These are phyloP conservation scores for Carex arenaria DNA, from an alignment of 202 grass and related monocot species.

Conservation along the genomic window DNA sequence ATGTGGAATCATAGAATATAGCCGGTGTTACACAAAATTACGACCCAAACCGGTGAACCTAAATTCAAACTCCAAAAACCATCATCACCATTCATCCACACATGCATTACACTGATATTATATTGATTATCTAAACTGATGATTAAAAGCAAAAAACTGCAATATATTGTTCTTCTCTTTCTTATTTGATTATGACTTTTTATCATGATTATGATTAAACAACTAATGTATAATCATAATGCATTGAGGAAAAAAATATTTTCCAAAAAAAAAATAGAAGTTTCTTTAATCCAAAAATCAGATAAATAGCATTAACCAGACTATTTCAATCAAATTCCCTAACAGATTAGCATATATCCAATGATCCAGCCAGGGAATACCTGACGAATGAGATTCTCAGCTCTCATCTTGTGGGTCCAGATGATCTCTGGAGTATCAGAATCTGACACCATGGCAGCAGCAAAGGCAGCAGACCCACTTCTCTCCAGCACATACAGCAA, in stretches of 20 bases:
- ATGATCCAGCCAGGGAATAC: slow-evolving; percentile 30
- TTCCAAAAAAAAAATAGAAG: slow-evolving; percentile 4
- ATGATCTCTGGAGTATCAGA: slow-evolving; percentile 99
- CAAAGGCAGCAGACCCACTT: slow-evolving; percentile 79
- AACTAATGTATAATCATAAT: background rate
- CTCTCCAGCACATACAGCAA: slow-evolving; percentile 94
- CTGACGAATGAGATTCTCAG: slow-evolving; percentile 94
- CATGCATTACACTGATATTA: background rate
- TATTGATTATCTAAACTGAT: background rate
- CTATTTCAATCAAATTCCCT: background rate
- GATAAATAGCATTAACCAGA: slow-evolving; percentile 1
- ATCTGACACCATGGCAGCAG: slow-evolving; percentile 93
- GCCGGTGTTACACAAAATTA: background rate
- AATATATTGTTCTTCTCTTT: background rate
- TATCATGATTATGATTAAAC: background rate
- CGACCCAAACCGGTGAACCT: background rate
- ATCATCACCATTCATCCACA: background rate
- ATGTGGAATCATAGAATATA: background rate
- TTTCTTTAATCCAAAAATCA: slow-evolving; percentile 9
- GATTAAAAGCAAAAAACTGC: background rate
- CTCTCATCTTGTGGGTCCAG: slow-evolving; percentile 99
- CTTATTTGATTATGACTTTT: slow-evolving; percentile 1
- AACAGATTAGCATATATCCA: slow-evolving; percentile 19
- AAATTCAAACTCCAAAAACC: background rate
- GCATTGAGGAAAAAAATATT: background rate